Evolutionary conservation across 805 yeast species (phyloP), one percentile per base, ranked within the genome.

Genomic region (Saccharomycopsis capsularis): DNA sequence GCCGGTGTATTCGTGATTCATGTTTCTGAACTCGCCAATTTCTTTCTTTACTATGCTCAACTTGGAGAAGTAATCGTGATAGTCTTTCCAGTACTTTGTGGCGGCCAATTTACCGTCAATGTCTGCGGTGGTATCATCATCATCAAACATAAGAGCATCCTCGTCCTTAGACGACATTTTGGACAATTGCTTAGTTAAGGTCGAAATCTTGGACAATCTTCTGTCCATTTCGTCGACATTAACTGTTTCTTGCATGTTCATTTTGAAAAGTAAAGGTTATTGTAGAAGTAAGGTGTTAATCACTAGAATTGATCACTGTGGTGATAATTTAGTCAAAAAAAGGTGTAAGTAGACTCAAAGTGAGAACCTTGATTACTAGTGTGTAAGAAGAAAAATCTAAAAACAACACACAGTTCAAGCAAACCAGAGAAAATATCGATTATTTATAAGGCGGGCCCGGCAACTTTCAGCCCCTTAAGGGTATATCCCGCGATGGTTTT

Each of bases 1-100:
- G 15, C 55, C 55, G 15, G 55, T 39, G 42, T 52, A 52, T 37
- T 52, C 55, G 32, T 46, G 29, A 40, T 44, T 52, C 49, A 52
- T 29, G 42, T 42, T 47, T 34, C 47, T 52, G 36, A 52, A 42
- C 27, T 52, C 55, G 15, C 32, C 38, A 27, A 52, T 52, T 22
- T 52, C 55, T 27, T 52, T 52, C 41, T 52, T 52, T 32, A 52
- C 35, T 6, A 45, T 40, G 3, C 24, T 25, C 25, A 52, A 44
- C 39, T 46, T 52, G 18, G 48, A 32, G 39, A 34, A 45, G 42
- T 48, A 52, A 22, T 49, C 53, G 18, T 50, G 53, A 39, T 52
- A 52, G 16, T 52, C 49, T 29, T 52, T 52, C 55, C 55, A 52
- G 35, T 52, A 52, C 36, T 50, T 38, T 5, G 53, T 46, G 13